phyloP scores from a whole-genome alignment of 345 rosid genomes.

The Populus alba region DNA sequence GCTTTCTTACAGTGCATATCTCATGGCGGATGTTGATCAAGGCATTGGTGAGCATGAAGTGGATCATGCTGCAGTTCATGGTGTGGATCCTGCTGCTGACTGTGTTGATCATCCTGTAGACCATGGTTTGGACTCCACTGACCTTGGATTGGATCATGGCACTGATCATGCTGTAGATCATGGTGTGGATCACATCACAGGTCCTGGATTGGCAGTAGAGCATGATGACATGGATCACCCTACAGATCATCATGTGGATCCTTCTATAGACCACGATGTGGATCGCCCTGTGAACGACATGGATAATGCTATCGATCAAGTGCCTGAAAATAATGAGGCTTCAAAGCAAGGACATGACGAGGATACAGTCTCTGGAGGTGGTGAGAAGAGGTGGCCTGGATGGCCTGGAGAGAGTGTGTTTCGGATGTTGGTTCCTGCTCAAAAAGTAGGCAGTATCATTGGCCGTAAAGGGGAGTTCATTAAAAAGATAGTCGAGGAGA shows the following conservation, averaged over 20 bases:
- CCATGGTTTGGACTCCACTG: not conserved
- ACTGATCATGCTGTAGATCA: conserved; percentile 2
- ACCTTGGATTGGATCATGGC: conserved; percentile 7
- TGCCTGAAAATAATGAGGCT: conserved; percentile 15
- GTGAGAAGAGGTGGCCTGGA: conserved; percentile 98
- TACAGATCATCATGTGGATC: conserved; percentile 5
- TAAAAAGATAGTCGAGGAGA: conserved; percentile 95
- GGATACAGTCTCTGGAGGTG: conserved; percentile 32
- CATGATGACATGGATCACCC: not conserved
- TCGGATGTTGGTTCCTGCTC: conserved; percentile 97
- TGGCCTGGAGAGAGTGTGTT: conserved; percentile 99
- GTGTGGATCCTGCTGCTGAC: conserved; percentile 14
- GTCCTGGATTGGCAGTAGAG: conserved; percentile 8
- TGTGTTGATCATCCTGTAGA: conserved; percentile 1
- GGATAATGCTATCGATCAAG: conserved; percentile 8
- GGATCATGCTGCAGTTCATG: conserved; percentile 9
- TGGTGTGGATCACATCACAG: conserved; percentile 1
- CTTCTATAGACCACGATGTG: not conserved
- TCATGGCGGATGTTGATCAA: conserved; percentile 24
- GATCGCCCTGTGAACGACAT: not conserved
- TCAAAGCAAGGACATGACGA: conserved; percentile 16
- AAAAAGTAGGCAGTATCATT: conserved; percentile 95
- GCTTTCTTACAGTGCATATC: conserved; percentile 8
- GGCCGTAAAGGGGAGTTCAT: conserved; percentile 98
- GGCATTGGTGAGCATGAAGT: conserved; percentile 18